These are phyloP conservation scores for Epichloe gansuensis DNA, from an alignment of 2,329 filamentous ascomycete species.

Conservation along the genomic window DNA sequence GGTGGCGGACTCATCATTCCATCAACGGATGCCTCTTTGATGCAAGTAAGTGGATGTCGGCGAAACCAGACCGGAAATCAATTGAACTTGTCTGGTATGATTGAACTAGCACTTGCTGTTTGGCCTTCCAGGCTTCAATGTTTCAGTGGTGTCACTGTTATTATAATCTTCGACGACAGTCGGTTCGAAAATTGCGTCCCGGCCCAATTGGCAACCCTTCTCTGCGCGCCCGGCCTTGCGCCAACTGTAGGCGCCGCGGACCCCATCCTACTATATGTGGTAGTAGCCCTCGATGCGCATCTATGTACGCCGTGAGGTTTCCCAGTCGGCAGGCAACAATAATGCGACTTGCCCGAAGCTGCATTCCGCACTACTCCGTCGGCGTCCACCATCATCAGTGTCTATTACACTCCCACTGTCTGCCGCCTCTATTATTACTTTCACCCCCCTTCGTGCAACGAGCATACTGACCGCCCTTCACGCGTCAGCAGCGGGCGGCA, in stretches of 20 bases:
- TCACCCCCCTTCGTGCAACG: conserved; percentile 1
- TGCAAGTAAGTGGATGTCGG: no score
- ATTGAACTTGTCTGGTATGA: no score
- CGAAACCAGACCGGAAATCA: no score
- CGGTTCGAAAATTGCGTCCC: not conserved
- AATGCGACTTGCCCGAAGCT: not conserved
- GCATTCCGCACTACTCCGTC: not conserved
- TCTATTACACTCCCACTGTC: not conserved
- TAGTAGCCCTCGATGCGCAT: no score
- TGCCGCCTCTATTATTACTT: not conserved
- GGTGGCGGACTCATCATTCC: no score
- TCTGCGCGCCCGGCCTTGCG: not conserved
- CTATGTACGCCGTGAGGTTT: not conserved
- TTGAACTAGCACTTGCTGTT: no score
- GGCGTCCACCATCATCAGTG: no score
- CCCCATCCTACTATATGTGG: not conserved
- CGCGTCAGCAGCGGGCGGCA: not conserved
- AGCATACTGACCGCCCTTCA: conserved; percentile 4
- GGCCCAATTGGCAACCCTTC: not conserved
- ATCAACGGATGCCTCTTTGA: no score
- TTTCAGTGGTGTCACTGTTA: no score
- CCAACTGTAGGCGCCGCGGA: not conserved
- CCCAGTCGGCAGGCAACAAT: not conserved
- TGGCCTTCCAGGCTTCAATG: no score
- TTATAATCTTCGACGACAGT: not conserved